Evolutionary conservation across 73 alveolate genomes (phyloP), one percentile per base, ranked within the genome.

Genomic region (Paraurostyla sp.): DNA sequence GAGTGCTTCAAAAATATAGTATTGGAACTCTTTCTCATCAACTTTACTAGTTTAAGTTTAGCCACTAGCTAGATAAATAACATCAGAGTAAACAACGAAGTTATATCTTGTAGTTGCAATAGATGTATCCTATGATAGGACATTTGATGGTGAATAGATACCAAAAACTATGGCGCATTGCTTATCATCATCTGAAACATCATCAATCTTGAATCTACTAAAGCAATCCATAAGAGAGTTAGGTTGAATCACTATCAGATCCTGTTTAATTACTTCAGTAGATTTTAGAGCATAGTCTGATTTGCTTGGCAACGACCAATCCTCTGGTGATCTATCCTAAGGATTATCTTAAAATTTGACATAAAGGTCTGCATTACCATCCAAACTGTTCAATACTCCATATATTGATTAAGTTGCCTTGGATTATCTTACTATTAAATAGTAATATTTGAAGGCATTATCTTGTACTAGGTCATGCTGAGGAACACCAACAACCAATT

Each of bases 81-180:
- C 46, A 73, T 73, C 86, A 4, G 86, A 43, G 71, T 73, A 73
- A 13, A 50, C 71, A 0, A 73, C 86, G 22, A 73, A 50, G 36
- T 50, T 73, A 50, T 22, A 73, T 29, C 68, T 48, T 6, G 71
- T 48, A 27, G 18, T 22, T 29, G 40, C 82, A 60, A 38, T 35
- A 38, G 4, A 16, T 3, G 40, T 40, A 38, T 33, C 46, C 35
- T 33, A 32, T 15, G 33, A 1, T 40, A 13, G 32, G 32, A n/a
- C n/a, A n/a, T n/a, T n/a, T n/a, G n/a, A n/a, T n/a, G n/a, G n/a
- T n/a, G 56, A 16, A 65, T 65, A 38, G 11, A 78, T 32, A 6
- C 80, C 76, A 54, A 51, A 78, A 6, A 78, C 80, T 35, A 78
- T 49, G 40, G 89, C 89, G 43, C 89, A 78, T 42, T 42, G 7